Conservation (phyloP, 2,329 filamentous ascomycete genomes). For the Nemania serpens region DNA sequence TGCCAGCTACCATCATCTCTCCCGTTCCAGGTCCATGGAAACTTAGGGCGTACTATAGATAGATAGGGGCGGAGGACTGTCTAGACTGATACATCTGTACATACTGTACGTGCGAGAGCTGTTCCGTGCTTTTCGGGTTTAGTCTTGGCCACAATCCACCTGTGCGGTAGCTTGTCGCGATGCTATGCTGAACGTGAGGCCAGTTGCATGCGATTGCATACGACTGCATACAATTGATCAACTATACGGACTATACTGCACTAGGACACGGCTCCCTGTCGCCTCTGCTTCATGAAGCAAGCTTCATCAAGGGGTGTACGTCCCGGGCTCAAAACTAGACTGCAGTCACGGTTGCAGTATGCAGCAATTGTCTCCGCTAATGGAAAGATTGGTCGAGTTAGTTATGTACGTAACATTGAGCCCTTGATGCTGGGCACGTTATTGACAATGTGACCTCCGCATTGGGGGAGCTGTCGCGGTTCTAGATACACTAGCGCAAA, state of each 20-base stretch:
- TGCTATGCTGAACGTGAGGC: constrained; percentile 19
- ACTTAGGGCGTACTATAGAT: constrained; percentile 12
- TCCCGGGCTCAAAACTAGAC: constrained; percentile 9
- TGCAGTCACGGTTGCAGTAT: constrained; percentile 15
- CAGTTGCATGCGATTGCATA: neutral
- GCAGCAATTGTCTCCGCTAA: constrained; percentile 19
- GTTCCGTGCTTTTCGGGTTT: constrained; percentile 15
- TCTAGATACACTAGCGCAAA: constrained; percentile 25
- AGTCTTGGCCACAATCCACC: constrained; percentile 13
- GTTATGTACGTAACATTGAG: constrained; percentile 16
- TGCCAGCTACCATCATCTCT: constrained; percentile 21
- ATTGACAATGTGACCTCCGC: constrained; percentile 36
- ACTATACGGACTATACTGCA: constrained; percentile 17
- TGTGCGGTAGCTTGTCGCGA: constrained; percentile 11
- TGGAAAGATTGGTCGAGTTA: neutral
- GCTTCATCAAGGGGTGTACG: constrained; percentile 16
- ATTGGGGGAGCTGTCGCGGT: constrained; percentile 33
- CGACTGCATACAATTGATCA: constrained; percentile 18
- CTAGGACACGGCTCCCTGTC: constrained; percentile 13
- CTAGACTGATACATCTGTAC: neutral
- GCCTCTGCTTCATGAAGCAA: constrained; percentile 12
- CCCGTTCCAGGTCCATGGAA: constrained; percentile 12
- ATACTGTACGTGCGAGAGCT: neutral
- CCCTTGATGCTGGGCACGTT: constrained; percentile 26
- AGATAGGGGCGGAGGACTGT: constrained; percentile 7